A percentile compares a stretch with the other conserved stretches of the same genome.
phyloP scores from a whole-genome alignment of 495 filamentous ascomycete species.

The Penicillium coprophilum region DNA sequence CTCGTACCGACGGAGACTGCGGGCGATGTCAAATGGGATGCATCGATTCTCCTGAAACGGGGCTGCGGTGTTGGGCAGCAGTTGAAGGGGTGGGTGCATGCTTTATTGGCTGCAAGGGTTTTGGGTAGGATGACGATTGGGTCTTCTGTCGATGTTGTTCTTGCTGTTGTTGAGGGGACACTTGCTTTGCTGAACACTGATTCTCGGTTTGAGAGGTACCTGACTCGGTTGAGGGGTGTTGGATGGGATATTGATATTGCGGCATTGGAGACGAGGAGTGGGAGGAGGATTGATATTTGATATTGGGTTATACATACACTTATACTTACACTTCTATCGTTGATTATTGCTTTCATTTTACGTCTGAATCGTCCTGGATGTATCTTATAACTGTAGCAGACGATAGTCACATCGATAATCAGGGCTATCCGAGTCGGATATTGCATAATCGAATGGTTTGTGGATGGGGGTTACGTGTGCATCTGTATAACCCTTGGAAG shows the following conservation, averaged over 20 bases:
- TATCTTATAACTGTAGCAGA: not conserved
- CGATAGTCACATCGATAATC: not conserved
- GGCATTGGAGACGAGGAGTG: slow-evolving; percentile 58
- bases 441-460: not conserved
- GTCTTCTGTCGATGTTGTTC: not conserved
- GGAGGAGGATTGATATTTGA: slow-evolving; percentile 34
- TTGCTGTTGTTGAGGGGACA: slow-evolving; percentile 19
- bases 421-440: not conserved
- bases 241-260: slow-evolving; percentile 62
- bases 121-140: not conserved
- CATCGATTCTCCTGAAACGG: slow-evolving; percentile 66
- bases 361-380: too few relatives aligned
- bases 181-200: slow-evolving; percentile 36
- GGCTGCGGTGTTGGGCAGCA: slow-evolving; percentile 47
- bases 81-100: slow-evolving; percentile 74
- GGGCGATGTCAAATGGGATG: slow-evolving; percentile 25
- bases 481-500: not conserved
- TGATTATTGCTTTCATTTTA: not conserved
- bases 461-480: slow-evolving; percentile 1
- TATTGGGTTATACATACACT: not conserved
- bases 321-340: not conserved
- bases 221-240: slow-evolving; percentile 37
- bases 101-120: slow-evolving; percentile 55
- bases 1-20: slow-evolving; percentile 12
- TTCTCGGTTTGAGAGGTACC: slow-evolving; percentile 41